Evolutionary conservation across 176 grass and related monocot genomes (phyloP), one percentile per base, ranked within the genome.

Genomic region (Poa pratensis): DNA sequence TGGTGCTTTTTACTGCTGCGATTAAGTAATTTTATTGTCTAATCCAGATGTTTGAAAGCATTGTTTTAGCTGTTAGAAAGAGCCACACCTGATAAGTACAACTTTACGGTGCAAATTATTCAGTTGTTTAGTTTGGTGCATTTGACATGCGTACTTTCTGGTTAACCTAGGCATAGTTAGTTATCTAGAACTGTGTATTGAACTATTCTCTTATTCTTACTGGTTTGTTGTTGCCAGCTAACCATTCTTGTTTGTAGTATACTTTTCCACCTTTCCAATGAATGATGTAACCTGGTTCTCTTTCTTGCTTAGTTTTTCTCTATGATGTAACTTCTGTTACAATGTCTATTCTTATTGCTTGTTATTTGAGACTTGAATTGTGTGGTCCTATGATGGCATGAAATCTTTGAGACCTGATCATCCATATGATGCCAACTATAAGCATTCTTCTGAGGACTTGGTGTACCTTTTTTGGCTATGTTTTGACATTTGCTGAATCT

Each of bases 341-440:
- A 30, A 30, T 30, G 28, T 18, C 28, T 17, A 15, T 34, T 32
- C 14, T 32, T 32, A 7, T 34, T 65, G 62, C 62, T 8, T 65
- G 62, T 0, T 18, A 65, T 65, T 65, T 17, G 62, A 8, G 15
- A 65, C 34, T 17, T 17, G 28, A 65, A 3, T 65, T 18, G 0
- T 32, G 0, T 17, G 24, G n/a, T 89, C 78, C 52, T 34, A 53
- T 89, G 71, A 90, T 85, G 78, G 78, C 83, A 85, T 89, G 78
- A 4, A 81, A 89, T 82, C 77, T 89, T 82, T 86, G 88, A 82
- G 83, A 77, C 83, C 78, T 77, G 83, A 86, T 52, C 46, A 74
- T 74, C 60, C 52, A 63, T 76, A 4, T 86, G 83, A 86, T 77
- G 83, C 42, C 62, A 86, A 77, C 23, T 6, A 77, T 64, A 34